These are phyloP conservation scores for Microbotryum intermedium DNA, from an alignment of 1,284 basidiomycete species.

Conservation along the genomic window DNA sequence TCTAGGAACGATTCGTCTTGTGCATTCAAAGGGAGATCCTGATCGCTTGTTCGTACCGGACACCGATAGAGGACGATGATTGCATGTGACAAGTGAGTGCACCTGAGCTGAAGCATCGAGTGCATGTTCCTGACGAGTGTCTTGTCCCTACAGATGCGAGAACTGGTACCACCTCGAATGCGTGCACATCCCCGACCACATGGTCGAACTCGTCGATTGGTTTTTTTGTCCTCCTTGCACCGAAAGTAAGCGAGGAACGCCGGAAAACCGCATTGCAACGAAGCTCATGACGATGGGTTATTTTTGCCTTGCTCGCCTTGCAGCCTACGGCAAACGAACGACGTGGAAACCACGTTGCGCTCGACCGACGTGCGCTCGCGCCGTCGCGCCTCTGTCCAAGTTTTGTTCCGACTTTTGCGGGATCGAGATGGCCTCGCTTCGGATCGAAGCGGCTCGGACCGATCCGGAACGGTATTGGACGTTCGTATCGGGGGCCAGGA, in stretches of 20 bases:
- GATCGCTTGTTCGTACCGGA: not conserved
- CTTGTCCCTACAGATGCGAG: slow-evolving; percentile 59
- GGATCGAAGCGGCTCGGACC: slow-evolving; percentile 21
- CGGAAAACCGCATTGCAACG: not conserved
- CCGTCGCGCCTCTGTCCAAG: slow-evolving; percentile 69
- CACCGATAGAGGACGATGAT: slow-evolving; percentile 61
- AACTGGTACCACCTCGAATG: slow-evolving; percentile 82
- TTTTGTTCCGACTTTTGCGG: slow-evolving; percentile 44
- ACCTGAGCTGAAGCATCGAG: not conserved
- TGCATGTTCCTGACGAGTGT: not conserved
- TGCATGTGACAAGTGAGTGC: slow-evolving; percentile 69
- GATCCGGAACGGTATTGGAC: slow-evolving; percentile 21
- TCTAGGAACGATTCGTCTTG: not conserved
- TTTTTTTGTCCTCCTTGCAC: slow-evolving; percentile 68
- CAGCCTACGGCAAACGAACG: slow-evolving; percentile 57
- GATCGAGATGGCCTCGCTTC: slow-evolving; percentile 26
- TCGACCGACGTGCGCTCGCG: slow-evolving; percentile 53
- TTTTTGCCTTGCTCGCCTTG: not conserved
- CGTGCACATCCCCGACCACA: slow-evolving; percentile 62
- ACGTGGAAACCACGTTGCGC: slow-evolving; percentile 68
- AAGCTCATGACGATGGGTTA: not conserved
- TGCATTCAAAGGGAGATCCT: not conserved
- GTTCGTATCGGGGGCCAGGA: slow-evolving; percentile 20
- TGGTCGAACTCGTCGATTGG: slow-evolving; percentile 72
- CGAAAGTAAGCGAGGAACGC: no score